phyloP scores from a whole-genome alignment of 768 basidiomycete species.

The Crepidotus variabilis region DNA sequence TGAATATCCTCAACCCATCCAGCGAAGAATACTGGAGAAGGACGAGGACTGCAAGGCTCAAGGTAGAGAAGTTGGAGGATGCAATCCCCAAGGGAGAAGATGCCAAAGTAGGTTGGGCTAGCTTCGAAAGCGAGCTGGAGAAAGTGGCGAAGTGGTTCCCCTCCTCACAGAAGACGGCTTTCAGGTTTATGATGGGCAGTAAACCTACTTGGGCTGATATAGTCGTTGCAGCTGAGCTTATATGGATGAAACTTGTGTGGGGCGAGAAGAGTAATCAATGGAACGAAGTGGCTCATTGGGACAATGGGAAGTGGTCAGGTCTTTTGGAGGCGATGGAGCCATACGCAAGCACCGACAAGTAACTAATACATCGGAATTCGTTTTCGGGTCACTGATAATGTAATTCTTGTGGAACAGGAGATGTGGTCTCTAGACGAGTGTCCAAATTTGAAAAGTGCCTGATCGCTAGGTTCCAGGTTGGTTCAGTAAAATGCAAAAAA shows the following conservation, averaged over 20 bases:
- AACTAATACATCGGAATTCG: no score
- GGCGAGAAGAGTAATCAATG: constrained; percentile 38
- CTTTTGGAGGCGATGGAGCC: constrained; percentile 25
- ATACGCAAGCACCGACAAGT: constrained; percentile 14
- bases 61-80: constrained; percentile 35
- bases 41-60: constrained; percentile 25
- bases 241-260: constrained; percentile 26
- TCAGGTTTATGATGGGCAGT: constrained; percentile 33
- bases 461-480: no score
- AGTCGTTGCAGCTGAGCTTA: constrained; percentile 25
- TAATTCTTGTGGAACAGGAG: no score
- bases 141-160: constrained; percentile 26
- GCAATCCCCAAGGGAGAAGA: constrained; percentile 25
- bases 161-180: constrained; percentile 19
- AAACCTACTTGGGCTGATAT: constrained; percentile 38
- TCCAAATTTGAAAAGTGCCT: no score
- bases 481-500: no score
- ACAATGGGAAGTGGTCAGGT: constrained; percentile 36
- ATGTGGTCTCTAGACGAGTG: no score
- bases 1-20: constrained; percentile 15
- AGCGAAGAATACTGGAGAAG: constrained; percentile 30
- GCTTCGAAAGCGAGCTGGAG: constrained; percentile 28
- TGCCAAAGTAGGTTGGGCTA: constrained; percentile 32
- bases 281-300: constrained; percentile 34
- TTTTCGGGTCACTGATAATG: no score